Evolutionary conservation across 441 rosid genomes (phyloP), one percentile per base, ranked within the genome.

Genomic region (Daphne laureola): DNA sequence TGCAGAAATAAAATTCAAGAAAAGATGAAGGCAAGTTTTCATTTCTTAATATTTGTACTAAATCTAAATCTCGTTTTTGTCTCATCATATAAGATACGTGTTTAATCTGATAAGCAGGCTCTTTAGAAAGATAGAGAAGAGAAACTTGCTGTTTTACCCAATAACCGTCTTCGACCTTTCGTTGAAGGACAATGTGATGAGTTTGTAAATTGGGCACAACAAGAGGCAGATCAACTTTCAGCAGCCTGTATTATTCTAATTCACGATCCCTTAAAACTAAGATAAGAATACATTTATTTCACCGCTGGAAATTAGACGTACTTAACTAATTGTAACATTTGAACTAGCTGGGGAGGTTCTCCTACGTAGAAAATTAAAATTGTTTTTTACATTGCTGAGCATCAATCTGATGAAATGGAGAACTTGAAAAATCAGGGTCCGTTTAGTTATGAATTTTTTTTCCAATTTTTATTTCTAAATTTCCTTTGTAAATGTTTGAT

Each of bases 171-270:
- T 27, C 78, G 81, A 58, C 82, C 94, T 58, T 87, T 80, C 44
- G 85, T 86, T 64, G 86, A 87, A 61, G 90, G 95, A 55, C 77
- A 26, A 60, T 59, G 14, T 0, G 77, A 70, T 43, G 96, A 90
- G 60, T 90, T 87, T 55, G 54, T 73, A 14, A 63, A 63, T 0
- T 90, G 95, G 99, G 96, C 84, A 46, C 86, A 70, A 53, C 69
- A 81, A 42, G 99, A 94, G 72, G 96, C 96, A 5, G 60, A 4
- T 5, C 83, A 76, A 56, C 96, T 94, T 63, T 87, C 93, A 8
- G 16, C 49, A 49, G 95, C 91, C 57, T 86, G 97, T 93, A 81
- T 58, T 31, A 9, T 31, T 31, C 38, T 31, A 2, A 31, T 31
- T 31, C 38, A 31, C 7, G 38, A 31, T 31, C 38, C 11, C 11